These are phyloP conservation scores for Pseudogymnoascus sp. DNA, from an alignment of 2,329 filamentous ascomycete species.

Conservation along the genomic window DNA sequence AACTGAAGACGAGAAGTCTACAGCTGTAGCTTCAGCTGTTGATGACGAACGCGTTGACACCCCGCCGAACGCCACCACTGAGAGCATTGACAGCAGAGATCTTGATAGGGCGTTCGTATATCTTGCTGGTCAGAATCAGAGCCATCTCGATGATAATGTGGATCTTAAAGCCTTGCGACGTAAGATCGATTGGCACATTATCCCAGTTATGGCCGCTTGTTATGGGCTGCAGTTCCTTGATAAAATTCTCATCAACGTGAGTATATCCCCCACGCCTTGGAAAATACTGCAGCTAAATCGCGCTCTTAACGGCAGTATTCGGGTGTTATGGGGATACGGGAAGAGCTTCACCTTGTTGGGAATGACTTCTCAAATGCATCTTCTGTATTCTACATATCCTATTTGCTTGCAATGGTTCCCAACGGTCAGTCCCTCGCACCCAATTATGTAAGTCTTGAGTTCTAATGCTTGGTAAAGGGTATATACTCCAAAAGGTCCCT, in stretches of 20 bases:
- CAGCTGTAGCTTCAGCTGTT: neutral
- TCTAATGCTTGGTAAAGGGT: conserved; percentile 29
- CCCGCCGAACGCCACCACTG: neutral
- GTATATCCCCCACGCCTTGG: conserved; percentile 18
- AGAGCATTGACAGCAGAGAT: conserved; percentile 12
- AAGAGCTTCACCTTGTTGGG: conserved; percentile 44
- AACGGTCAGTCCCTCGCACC: conserved; percentile 36
- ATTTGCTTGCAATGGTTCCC: conserved; percentile 49
- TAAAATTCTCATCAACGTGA: conserved; percentile 54
- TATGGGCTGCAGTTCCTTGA: conserved; percentile 57
- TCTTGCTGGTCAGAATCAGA: conserved; percentile 32
- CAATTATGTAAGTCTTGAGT: neutral
- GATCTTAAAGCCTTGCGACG: conserved; percentile 40
- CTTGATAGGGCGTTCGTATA: conserved; percentile 37
- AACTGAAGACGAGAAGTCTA: neutral
- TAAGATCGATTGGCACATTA: conserved; percentile 49
- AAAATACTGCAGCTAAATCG: neutral
- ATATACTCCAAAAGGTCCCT: conserved; percentile 51
- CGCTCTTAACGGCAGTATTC: conserved; percentile 42
- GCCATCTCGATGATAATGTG: conserved; percentile 24
- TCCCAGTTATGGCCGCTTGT: conserved; percentile 52
- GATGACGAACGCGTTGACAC: neutral
- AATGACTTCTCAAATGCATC: conserved; percentile 58
- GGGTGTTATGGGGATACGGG: conserved; percentile 53
- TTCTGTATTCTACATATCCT: conserved; percentile 54